These are phyloP conservation scores for Aspergillus persii DNA, from an alignment of 2,329 filamentous ascomycete genomes.

Conservation along the genomic window DNA sequence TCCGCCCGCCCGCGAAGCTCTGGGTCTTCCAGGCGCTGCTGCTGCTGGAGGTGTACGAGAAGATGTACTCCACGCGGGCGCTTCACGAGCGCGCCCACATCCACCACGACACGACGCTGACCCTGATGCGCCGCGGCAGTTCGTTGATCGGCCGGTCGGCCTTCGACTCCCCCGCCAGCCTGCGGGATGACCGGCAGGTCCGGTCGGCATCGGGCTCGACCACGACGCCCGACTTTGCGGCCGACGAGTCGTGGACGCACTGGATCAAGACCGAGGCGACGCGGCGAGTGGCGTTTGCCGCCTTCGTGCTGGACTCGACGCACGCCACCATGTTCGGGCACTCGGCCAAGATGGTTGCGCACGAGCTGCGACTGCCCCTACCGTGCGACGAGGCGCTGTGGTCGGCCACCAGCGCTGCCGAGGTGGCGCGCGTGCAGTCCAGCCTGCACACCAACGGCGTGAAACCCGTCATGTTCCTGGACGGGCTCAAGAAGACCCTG, in stretches of 20 bases:
- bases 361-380: constrained; percentile 86
- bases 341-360: constrained; percentile 93
- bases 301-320: constrained; percentile 91
- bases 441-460: constrained; percentile 77
- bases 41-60: constrained; percentile 89
- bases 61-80: constrained; percentile 91
- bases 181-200: constrained; percentile 58
- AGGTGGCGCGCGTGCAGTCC: constrained; percentile 80
- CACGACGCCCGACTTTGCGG: constrained; percentile 59
- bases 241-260: constrained; percentile 90
- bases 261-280: constrained; percentile 97
- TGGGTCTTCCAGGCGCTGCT: constrained; percentile 94
- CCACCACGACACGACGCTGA: constrained; percentile 92
- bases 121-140: constrained; percentile 88
- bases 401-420: constrained; percentile 82
- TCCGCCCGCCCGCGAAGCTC: constrained; percentile 85
- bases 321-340: constrained; percentile 98
- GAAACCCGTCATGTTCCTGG: constrained; percentile 82
- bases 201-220: constrained; percentile 37
- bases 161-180: constrained; percentile 77
- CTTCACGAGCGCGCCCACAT: constrained; percentile 94
- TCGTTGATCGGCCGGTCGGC: constrained; percentile 84
- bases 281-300: constrained; percentile 82
- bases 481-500: constrained; percentile 84
- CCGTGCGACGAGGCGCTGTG: constrained; percentile 92